Percentiles rank a stretch among this genome's conserved stretches.
phyloP scores from a whole-genome alignment of 768 basidiomycete genomes.

The Russula olivacea region DNA sequence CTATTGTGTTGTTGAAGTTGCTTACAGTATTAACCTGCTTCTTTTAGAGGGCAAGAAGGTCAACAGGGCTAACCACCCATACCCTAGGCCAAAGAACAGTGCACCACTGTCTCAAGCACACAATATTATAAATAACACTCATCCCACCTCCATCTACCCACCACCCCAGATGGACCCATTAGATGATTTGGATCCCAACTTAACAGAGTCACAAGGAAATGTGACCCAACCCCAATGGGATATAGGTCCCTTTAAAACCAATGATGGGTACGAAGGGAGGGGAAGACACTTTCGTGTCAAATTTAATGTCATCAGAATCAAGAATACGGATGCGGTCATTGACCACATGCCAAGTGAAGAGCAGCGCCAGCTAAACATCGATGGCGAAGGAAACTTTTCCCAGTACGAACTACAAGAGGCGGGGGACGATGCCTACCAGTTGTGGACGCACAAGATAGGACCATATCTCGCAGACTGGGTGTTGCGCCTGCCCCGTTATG shows the following conservation, averaged over 20 bases:
- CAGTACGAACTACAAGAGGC: neutral
- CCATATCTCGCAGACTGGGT: conserved; percentile 18
- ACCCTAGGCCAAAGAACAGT: neutral
- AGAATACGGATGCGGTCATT: neutral
- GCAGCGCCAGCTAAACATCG: neutral
- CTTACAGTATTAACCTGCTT: neutral
- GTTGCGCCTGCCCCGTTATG: neutral
- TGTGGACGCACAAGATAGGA: conserved; percentile 1
- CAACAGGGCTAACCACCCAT: neutral
- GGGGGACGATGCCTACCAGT: accelerated
- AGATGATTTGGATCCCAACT: neutral
- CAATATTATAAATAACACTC: neutral
- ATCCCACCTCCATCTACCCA: neutral
- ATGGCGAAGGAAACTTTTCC: neutral
- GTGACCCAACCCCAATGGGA: neutral
- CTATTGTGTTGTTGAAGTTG: neutral
- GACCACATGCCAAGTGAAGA: neutral
- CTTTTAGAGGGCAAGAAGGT: neutral
- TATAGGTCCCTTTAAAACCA: neutral
- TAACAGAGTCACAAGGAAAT: neutral
- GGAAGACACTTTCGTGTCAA: neutral
- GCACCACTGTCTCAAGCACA: neutral
- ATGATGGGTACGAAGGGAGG: neutral
- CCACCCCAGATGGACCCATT: neutral
- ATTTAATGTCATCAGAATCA: conserved; percentile 11